These are phyloP conservation scores for Colletotrichum zoysiae DNA, from an alignment of 2,329 filamentous ascomycete species.

Conservation along the genomic window DNA sequence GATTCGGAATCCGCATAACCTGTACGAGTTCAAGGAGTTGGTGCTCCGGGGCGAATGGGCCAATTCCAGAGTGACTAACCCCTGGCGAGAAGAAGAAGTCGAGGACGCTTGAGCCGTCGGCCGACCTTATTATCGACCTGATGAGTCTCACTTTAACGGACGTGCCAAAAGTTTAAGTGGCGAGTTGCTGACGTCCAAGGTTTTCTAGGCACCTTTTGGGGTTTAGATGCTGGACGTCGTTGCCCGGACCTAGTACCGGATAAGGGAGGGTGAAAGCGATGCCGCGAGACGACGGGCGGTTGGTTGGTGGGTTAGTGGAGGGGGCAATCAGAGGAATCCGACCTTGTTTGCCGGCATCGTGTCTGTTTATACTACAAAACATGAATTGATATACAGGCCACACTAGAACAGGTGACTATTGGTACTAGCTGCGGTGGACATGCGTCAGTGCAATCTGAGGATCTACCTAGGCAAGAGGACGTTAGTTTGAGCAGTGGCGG, in stretches of 20 bases:
- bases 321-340: background rate
- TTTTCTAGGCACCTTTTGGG: constrained; percentile 25
- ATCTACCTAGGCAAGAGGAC: background rate
- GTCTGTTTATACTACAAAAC: too few relatives aligned
- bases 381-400: background rate
- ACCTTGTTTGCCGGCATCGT: background rate
- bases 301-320: background rate
- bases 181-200: constrained; percentile 19
- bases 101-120: constrained; percentile 24
- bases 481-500: background rate
- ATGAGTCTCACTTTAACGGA: constrained; percentile 35
- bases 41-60: background rate
- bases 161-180: constrained; percentile 35
- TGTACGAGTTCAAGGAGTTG: constrained; percentile 23
- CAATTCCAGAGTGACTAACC: background rate
- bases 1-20: background rate
- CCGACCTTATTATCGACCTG: constrained; percentile 19
- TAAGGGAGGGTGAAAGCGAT: too few relatives aligned
- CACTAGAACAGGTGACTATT: background rate
- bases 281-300: background rate
- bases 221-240: background rate
- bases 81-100: constrained; percentile 4
- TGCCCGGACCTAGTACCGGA: background rate
- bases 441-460: constrained; percentile 13
- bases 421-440: constrained; percentile 20